Conservation (phyloP, 805 yeast genomes). For the Wickerhamiella sorbophila region DNA sequence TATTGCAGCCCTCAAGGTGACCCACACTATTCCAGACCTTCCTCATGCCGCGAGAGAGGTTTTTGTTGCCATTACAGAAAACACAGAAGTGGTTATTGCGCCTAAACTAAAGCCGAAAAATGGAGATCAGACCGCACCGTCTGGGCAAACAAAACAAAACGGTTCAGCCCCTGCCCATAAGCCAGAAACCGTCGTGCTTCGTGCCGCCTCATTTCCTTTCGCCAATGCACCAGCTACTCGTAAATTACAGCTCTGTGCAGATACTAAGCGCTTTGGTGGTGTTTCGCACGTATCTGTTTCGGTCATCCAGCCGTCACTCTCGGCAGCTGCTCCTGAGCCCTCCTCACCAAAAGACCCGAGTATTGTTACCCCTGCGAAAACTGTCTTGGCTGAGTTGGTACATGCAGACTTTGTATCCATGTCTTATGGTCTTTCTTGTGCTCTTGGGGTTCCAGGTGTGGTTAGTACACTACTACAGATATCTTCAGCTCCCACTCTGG, state of each 20-base stretch:
- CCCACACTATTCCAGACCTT: constrained; percentile 31
- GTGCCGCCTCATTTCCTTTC: constrained; percentile 10
- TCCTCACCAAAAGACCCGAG: constrained; percentile 5
- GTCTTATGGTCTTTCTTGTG: constrained; percentile 38
- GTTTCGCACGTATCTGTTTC: constrained; percentile 5
- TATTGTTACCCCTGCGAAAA: constrained; percentile 21
- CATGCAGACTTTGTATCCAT: constrained; percentile 33
- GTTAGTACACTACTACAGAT: constrained; percentile 43
- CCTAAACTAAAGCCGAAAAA: constrained; percentile 32
- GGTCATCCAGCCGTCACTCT: constrained; percentile 6
- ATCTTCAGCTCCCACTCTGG: constrained; percentile 31
- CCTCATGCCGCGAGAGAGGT: too few relatives aligned
- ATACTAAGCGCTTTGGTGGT: constrained; percentile 1
- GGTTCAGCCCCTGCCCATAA: background rate
- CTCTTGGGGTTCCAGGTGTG: constrained; percentile 37
- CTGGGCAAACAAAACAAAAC: background rate
- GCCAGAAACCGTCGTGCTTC: background rate
- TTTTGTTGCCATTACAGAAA: constrained; percentile 43
- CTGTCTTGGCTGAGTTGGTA: constrained; percentile 39
- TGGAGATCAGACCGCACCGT: background rate
- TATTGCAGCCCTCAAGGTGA: constrained; percentile 43
- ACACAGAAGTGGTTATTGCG: constrained; percentile 61
- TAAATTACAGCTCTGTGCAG: constrained; percentile 8
- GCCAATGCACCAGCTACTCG: constrained; percentile 6
- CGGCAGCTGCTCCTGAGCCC: background rate